These are phyloP conservation scores for Chenopodium suecicum DNA, from an alignment of 148 eudicot species.

Conservation along the genomic window DNA sequence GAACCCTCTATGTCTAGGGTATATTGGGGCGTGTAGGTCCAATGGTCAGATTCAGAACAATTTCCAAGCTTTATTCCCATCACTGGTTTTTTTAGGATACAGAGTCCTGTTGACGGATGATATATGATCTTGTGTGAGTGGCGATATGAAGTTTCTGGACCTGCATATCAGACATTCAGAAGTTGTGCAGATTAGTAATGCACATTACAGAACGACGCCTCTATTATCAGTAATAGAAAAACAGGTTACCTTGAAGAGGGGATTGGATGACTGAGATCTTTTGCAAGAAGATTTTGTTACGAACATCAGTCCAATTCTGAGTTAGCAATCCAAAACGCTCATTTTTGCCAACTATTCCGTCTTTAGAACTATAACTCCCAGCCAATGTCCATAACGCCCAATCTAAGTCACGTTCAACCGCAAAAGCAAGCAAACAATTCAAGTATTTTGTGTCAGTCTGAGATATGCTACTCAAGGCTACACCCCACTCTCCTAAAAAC, in stretches of 20 bases:
- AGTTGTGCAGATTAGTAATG: neutral
- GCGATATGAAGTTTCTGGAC: conserved; percentile 41
- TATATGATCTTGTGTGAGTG: conserved; percentile 50
- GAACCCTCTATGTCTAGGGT: conserved; percentile 45
- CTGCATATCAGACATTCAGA: conserved; percentile 37
- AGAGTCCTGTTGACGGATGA: conserved; percentile 79
- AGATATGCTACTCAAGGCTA: conserved; percentile 49
- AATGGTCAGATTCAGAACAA: conserved; percentile 52
- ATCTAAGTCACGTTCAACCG: conserved; percentile 71
- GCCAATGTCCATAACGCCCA: conserved; percentile 84
- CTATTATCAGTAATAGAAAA: neutral
- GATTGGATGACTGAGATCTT: conserved; percentile 59
- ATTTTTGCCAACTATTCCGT: conserved; percentile 45
- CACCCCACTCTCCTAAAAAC: conserved; percentile 81
- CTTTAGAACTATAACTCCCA: conserved; percentile 69
- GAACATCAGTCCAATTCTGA: conserved; percentile 51
- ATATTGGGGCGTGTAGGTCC: conserved; percentile 51
- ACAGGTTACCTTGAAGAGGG: conserved; percentile 41
- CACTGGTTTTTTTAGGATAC: conserved; percentile 40
- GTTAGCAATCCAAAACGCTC: conserved; percentile 63
- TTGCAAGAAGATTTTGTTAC: conserved; percentile 53
- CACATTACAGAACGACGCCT: too few species aligned
- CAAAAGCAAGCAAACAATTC: conserved; percentile 67
- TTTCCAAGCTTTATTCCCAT: conserved; percentile 49
- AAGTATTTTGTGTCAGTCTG: conserved; percentile 66